These are phyloP conservation scores for Paramecium bursaria DNA, from an alignment of 73 alveolate genomes.

Conservation along the genomic window DNA sequence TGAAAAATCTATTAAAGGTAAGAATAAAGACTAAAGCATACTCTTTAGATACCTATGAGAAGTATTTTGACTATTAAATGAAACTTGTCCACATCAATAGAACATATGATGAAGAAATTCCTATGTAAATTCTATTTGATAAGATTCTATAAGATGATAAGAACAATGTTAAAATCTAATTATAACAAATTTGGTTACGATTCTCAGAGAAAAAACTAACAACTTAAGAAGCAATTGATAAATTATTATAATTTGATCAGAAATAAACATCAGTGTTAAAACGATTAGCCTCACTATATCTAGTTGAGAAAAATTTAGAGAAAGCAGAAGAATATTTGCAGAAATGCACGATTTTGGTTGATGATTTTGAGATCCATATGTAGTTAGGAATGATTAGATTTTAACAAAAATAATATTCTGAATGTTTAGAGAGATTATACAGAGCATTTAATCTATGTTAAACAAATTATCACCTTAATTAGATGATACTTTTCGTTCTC, in stretches of 20 bases:
- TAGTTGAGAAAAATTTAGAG: background rate
- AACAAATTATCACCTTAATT: slow-evolving; percentile 36
- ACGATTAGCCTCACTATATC: slow-evolving; percentile 18
- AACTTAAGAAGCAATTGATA: background rate
- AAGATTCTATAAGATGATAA: slow-evolving; percentile 32
- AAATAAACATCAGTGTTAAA: background rate
- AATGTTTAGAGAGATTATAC: slow-evolving; percentile 18
- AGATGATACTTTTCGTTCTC: slow-evolving; percentile 18
- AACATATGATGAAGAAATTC: slow-evolving; percentile 56
- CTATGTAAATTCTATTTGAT: slow-evolving; percentile 37
- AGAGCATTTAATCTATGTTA: slow-evolving; percentile 48
- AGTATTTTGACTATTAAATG: slow-evolving; percentile 54
- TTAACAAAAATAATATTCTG: background rate
- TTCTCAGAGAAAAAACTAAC: slow-evolving; percentile 14
- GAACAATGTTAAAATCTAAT: slow-evolving; percentile 3
- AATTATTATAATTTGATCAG: slow-evolving; percentile 6
- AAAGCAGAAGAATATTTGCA: slow-evolving; percentile 6
- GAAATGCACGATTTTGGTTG: background rate
- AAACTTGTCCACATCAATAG: slow-evolving; percentile 1
- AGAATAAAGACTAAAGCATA: slow-evolving; percentile 49
- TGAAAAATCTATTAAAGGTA: slow-evolving; percentile 37
- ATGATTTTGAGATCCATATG: slow-evolving; percentile 38
- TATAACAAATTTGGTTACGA: slow-evolving; percentile 26
- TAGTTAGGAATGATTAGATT: slow-evolving; percentile 5
- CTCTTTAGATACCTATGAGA: slow-evolving; percentile 49